These are phyloP conservation scores for Datura wrightii DNA, from an alignment of 257 asterid species.

Conservation along the genomic window DNA sequence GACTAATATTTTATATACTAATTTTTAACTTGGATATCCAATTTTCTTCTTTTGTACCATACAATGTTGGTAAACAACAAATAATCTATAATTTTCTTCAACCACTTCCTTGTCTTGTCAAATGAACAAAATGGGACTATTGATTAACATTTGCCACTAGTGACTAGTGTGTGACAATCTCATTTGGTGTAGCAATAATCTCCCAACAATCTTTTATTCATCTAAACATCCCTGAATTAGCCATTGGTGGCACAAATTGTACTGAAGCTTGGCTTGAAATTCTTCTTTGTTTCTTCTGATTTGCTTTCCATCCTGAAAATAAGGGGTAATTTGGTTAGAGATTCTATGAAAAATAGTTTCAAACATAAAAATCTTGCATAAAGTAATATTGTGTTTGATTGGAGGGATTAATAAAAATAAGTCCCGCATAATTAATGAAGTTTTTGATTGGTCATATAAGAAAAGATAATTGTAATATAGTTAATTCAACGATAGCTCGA, in stretches of 20 bases:
- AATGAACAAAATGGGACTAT: too few species aligned
- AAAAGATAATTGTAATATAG: neutral
- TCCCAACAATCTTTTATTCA: conserved; percentile 4
- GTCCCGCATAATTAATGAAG: neutral
- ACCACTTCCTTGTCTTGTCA: neutral
- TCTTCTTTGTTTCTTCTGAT: conserved; percentile 32
- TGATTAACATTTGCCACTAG: too few species aligned
- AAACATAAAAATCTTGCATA: neutral
- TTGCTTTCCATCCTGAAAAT: conserved; percentile 32
- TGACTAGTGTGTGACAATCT: neutral
- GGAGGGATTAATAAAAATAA: neutral
- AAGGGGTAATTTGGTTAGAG: neutral
- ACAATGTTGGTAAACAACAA: neutral
- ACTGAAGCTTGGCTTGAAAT: conserved; percentile 12
- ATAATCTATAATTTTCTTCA: neutral
- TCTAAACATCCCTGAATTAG: conserved; percentile 33
- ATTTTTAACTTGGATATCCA: neutral
- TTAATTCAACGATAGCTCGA: too few species aligned
- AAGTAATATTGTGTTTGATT: neutral
- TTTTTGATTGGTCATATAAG: neutral
- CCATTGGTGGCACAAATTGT: conserved; percentile 29
- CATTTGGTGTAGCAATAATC: too few species aligned
- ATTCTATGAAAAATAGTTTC: neutral
- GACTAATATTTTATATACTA: neutral
- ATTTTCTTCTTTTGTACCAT: neutral